phyloP scores from a whole-genome alignment of 2,329 filamentous ascomycete species.

The Verticillium dahliae region DNA sequence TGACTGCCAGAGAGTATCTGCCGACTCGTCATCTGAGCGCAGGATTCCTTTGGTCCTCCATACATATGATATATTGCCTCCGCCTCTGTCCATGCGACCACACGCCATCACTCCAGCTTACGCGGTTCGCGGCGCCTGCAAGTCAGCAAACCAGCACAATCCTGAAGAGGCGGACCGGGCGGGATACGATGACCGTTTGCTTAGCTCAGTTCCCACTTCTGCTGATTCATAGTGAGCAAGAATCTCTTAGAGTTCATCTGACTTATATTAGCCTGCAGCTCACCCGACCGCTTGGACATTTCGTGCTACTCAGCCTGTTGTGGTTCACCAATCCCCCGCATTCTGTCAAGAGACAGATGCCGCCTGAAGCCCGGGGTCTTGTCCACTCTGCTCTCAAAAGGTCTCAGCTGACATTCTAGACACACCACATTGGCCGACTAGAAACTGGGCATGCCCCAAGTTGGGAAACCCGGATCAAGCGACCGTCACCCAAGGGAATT shows the following conservation, averaged over 20 bases:
- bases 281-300: background rate
- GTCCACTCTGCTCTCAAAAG: background rate
- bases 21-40: background rate
- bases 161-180: background rate
- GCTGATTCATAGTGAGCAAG: background rate
- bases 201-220: background rate
- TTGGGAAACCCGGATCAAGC: slow-evolving; percentile 1
- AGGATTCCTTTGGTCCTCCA: background rate
- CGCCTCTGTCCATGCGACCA: background rate
- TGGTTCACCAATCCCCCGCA: background rate
- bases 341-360: background rate
- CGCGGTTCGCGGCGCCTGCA: no score
- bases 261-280: background rate
- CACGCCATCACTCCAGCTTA: background rate
- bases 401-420: background rate
- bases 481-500: background rate
- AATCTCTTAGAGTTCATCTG: background rate
- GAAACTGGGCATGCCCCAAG: background rate
- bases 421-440: background rate
- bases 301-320: background rate
- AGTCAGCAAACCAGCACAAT: background rate
- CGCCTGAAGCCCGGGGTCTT: background rate
- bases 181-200: background rate
- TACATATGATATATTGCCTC: background rate
- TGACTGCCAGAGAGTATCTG: background rate